A percentile compares a stretch with the other conserved stretches of the same genome.
Evolutionary conservation across 495 filamentous ascomycete genomes (phyloP).

Genomic region (Darksidea phi): DNA sequence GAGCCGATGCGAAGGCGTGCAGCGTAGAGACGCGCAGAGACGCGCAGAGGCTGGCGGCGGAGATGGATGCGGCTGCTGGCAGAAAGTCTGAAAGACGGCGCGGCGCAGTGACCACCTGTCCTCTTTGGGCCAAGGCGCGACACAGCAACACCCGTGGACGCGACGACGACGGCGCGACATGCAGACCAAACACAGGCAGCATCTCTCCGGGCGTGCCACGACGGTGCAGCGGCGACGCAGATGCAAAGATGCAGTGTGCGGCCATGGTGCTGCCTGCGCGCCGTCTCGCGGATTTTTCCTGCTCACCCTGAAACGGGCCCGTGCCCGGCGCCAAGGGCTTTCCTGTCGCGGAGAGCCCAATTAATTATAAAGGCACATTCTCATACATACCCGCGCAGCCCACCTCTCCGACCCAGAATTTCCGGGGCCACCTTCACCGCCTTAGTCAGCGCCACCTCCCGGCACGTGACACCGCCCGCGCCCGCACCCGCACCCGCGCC

Average conservation of each 20-base stretch:
- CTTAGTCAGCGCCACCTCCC: not conserved
- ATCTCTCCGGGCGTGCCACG: no score
- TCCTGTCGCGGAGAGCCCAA: not conserved
- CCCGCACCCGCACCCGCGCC: not conserved
- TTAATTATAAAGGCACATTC: not conserved
- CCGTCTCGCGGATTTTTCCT: not conserved
- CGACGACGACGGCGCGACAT: no score
- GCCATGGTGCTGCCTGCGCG: no score
- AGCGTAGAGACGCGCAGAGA: not conserved
- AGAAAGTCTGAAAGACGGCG: no score
- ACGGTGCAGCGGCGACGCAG: no score
- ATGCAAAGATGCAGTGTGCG: no score
- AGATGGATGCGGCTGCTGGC: no score
- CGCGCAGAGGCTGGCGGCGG: not conserved
- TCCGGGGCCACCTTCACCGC: not conserved
- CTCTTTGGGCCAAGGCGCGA: not conserved
- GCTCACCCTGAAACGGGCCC: conserved; percentile 18
- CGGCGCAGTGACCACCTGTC: no score
- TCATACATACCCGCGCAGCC: not conserved
- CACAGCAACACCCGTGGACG: not conserved
- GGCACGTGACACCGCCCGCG: not conserved
- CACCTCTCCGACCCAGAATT: not conserved
- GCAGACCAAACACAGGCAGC: no score
- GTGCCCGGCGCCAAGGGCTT: conserved; percentile 6
- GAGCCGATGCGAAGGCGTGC: no score